Base-by-base conservation (phyloP, 345 rosid species). In the Erysimum cheiranthoides region DNA sequence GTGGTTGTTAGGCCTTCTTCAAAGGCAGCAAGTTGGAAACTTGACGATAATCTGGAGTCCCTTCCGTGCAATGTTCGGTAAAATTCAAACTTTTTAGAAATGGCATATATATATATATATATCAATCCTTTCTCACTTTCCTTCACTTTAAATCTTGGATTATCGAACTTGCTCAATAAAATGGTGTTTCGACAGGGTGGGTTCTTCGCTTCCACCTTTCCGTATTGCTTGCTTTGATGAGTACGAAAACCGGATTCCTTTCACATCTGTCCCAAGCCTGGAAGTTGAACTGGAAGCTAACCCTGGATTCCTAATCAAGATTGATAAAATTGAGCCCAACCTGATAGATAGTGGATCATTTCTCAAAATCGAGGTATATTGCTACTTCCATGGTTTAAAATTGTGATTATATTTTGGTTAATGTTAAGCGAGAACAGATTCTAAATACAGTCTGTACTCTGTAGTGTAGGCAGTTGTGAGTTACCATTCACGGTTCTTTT, bases 221-320 rank as follows among this genome's bases (percentile, higher is more conserved):
- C 45, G 39, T 45, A 54, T 91, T 39, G 85, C 79, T 30, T 84
- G 94, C 73, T 75, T 76, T 59, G 97, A 91, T 77, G 65, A 64
- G 65, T 83, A 66, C 59, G 83, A 56, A 61, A 89, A 87, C 70
- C 79, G 17, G 61, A 84, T 77, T 25, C 75, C 46, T 25, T 86
- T 91, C 69, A 8, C 71, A 49, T 74, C 77, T 61, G 42, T 73
- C 54, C 91, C 88, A 50, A 54, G 69, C 27, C 70, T 86, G 50
- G 46, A 58, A 21, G 81, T 85, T 66, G 74, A 75, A 78, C 62
- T 91, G 47, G 18, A 31, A 36, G 66, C 60, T 14, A 61, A 47
- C 4, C 40, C 64, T 10, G 77, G 65, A 72, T 64, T 69, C 28
- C 11, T 18, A 32, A 21, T 73, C 6, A 61, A 73, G 78, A 65